Evolutionary conservation across 2,329 filamentous ascomycete species (phyloP), one percentile per base, ranked within the genome.

Genomic region (Fusarium scirpi): DNA sequence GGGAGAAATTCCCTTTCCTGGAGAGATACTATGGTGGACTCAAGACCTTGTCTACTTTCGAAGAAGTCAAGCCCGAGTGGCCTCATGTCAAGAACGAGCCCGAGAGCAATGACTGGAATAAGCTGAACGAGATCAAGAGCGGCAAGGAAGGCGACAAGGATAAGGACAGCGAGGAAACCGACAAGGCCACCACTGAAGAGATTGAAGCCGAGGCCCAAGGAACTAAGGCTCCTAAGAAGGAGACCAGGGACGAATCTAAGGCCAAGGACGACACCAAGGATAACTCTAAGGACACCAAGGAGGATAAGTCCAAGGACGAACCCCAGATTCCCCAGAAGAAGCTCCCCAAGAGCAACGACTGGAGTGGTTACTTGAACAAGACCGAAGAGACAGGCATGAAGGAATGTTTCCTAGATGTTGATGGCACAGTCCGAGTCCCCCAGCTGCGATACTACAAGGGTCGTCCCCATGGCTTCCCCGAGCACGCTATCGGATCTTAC

Each of bases 1-100:
- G 94, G 94, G 93, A 97, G 78, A 88, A 87, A 12, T 98, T 97
- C 77, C 89, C 90, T 0, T 97, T 97, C 76, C 80, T 99, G 66
- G 91, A 91, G 65, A 87, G 94, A 68, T 99, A 98, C 78, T 96
- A 98, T 78, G 95, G 94, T 16, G 96, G 96, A 1, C 86, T 99
- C 63, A 86, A 91, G 69, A 91, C 87, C 0, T 77, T 99, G 66
- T 88, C 92, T 0, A 81, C 89, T 0, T 82, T 89, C 27, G 79
- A 85, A 16, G 84, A 92, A 49, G 95, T 94, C 71, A 83, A 86
- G 12, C 91, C 94, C 0, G 93, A 98, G 76, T 98, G 97, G 77
- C 95, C 96, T 2, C 85, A 86, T 10, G 81, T 86, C 3, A 85
- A 86, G 51, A 89, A 91, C 53, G 90, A 91, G 71, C 79, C 86